Evolutionary conservation across 2,329 filamentous ascomycete species (phyloP), one percentile per base, ranked within the genome.

Genomic region (Apiospora arundinis): DNA sequence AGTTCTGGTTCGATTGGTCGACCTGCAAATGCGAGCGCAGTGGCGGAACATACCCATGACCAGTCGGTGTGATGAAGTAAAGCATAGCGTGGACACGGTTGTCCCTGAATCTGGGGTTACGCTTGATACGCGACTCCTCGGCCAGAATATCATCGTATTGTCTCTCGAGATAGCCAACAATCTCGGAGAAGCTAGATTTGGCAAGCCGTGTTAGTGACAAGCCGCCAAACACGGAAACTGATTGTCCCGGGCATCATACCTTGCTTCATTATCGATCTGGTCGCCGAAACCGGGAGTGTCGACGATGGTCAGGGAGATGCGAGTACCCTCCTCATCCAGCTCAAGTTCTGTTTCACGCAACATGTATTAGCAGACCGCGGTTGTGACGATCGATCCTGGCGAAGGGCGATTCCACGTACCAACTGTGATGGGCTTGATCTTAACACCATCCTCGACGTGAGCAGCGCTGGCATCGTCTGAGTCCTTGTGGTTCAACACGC

Each of bases 71-170:
- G 88, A 99, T 98, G 84, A 99, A 99, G 90, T 99, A 99, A 79
- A 99, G 92, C 83, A 99, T 91, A 77, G 95, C 96, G 82, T 99
- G 96, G 67, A 99, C 94, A 87, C 96, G 94, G 87, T 99, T 98
- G 87, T 99, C 96, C 81, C 96, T 92, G 92, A 99, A 99, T 81
- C 96, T 92, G 78, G 96, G 96, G 88, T 99, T 99, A 95, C 96
- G 96, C 93, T 99, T 99, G 89, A 99, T 99, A 88, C 96, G 94
- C 80, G 96, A 98, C 88, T 99, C 96, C 87, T 98, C 95, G 74
- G 96, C 95, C 78, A 99, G 90, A 88, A 99, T 98, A 83, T 98
- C 95, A 85, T 99, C 96, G 85, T 98, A 98, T 91, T 99, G 95
- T 86, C 95, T 92, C 89, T 99, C 96, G 80, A 99, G 93, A 86